These are phyloP conservation scores for Pezicula neosporulosa DNA, from an alignment of 2,329 filamentous ascomycete genomes.

Conservation along the genomic window DNA sequence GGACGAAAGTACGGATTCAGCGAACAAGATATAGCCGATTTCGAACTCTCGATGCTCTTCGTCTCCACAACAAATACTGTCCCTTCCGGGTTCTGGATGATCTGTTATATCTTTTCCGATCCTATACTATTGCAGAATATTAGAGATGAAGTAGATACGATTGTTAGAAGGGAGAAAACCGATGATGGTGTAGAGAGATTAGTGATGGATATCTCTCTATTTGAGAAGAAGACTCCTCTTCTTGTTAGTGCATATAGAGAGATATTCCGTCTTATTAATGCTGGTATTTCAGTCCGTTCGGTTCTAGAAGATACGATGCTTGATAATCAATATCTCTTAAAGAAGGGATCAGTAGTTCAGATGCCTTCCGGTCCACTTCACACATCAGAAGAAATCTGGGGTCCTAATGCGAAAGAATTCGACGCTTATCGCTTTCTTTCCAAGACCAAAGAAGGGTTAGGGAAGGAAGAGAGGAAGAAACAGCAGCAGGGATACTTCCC, in stretches of 20 bases:
- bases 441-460: constrained; percentile 12
- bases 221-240: constrained; percentile 37
- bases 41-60: constrained; percentile 31
- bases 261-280: constrained; percentile 37
- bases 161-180: constrained; percentile 3
- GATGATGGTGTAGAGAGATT: constrained; percentile 7
- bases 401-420: constrained; percentile 36
- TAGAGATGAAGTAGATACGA: constrained; percentile 27
- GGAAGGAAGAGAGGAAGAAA: constrained; percentile 11
- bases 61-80: constrained; percentile 33
- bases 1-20: constrained; percentile 27
- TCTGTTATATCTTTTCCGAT: constrained; percentile 29
- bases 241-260: constrained; percentile 43
- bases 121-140: constrained; percentile 25
- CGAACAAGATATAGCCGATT: constrained; percentile 26
- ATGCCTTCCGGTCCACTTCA: constrained; percentile 42
- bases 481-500: constrained; percentile 31
- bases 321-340: constrained; percentile 36
- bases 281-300: constrained; percentile 34
- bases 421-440: constrained; percentile 38
- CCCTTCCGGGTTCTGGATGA: constrained; percentile 36
- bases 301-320: constrained; percentile 40
- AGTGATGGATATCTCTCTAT: constrained; percentile 16
- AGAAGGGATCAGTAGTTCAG: constrained; percentile 39
- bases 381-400: constrained; percentile 38